These are phyloP conservation scores for Postia placenta DNA, from an alignment of 768 basidiomycete species.

Conservation along the genomic window DNA sequence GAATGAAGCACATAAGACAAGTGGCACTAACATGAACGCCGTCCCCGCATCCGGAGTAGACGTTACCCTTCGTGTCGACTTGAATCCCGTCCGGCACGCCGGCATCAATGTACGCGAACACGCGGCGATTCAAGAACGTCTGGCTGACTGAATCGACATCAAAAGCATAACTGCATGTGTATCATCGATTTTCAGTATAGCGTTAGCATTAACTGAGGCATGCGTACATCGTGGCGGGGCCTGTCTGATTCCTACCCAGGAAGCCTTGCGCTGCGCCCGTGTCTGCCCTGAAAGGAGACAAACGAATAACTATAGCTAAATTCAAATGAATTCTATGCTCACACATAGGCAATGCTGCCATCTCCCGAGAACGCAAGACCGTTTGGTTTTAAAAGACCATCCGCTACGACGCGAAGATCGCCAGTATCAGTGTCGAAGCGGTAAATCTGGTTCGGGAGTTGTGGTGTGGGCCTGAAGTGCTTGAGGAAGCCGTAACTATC, in stretches of 20 bases:
- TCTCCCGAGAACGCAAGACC: constrained; percentile 67
- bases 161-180: constrained; percentile 52
- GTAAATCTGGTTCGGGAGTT: constrained; percentile 73
- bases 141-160: constrained; percentile 56
- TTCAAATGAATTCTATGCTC: constrained; percentile 16
- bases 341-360: constrained; percentile 64
- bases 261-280: constrained; percentile 41
- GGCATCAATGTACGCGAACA: constrained; percentile 62
- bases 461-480: constrained; percentile 58
- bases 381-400: constrained; percentile 68
- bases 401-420: constrained; percentile 64
- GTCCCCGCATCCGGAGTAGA: constrained; percentile 65
- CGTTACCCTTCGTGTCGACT: constrained; percentile 57
- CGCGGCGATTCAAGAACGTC: constrained; percentile 51
- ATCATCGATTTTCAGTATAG: too few relatives aligned
- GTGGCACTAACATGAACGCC: constrained; percentile 45
- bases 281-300: constrained; percentile 38
- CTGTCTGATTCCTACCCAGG: constrained; percentile 46
- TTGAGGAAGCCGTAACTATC: constrained; percentile 58
- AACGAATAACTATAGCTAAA: too few relatives aligned
- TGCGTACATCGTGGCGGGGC: constrained; percentile 65
- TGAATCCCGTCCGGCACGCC: constrained; percentile 66
- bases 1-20: background rate
- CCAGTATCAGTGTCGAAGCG: constrained; percentile 64
- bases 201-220: background rate